Percentiles rank a stretch among this genome's conserved stretches.
These are phyloP conservation scores for Toxicodendron radicans DNA, from an alignment of 345 rosid genomes.

Conservation along the genomic window DNA sequence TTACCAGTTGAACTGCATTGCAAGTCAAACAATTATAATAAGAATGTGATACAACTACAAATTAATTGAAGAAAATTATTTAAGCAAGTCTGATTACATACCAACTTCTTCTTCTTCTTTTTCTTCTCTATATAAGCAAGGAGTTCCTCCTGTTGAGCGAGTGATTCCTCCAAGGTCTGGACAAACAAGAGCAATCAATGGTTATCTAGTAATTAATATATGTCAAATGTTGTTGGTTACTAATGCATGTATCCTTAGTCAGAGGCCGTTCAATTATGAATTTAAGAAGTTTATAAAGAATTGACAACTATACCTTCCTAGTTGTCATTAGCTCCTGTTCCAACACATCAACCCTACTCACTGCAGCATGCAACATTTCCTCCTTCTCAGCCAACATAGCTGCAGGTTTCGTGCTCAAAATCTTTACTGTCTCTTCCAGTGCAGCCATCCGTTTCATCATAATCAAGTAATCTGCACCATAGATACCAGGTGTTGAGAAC, in stretches of 20 bases:
- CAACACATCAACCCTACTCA: constrained; percentile 58
- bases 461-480: constrained; percentile 54
- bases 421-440: constrained; percentile 63
- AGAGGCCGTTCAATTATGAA: neutral
- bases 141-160: constrained; percentile 69
- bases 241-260: too few relatives aligned
- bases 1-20: constrained; percentile 51
- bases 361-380: constrained; percentile 72
- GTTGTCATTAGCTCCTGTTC: constrained; percentile 83
- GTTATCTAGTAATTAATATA: too few relatives aligned
- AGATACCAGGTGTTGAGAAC: constrained; percentile 34
- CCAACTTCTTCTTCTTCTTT: constrained; percentile 83
- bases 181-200: constrained; percentile 5
- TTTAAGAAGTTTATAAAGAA: neutral
- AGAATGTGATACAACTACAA: constrained; percentile 12
- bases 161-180: constrained; percentile 83
- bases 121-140: constrained; percentile 76
- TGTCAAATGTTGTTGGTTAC: too few relatives aligned
- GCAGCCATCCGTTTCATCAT: constrained; percentile 77
- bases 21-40: constrained; percentile 14
- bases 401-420: constrained; percentile 53
- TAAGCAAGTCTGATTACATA: constrained; percentile 19
- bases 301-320: constrained; percentile 54
- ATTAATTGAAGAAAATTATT: neutral
- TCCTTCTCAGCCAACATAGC: constrained; percentile 75